Evolutionary conservation across 805 yeast genomes (phyloP).

Genomic region (Starmerella etchellsii): DNA sequence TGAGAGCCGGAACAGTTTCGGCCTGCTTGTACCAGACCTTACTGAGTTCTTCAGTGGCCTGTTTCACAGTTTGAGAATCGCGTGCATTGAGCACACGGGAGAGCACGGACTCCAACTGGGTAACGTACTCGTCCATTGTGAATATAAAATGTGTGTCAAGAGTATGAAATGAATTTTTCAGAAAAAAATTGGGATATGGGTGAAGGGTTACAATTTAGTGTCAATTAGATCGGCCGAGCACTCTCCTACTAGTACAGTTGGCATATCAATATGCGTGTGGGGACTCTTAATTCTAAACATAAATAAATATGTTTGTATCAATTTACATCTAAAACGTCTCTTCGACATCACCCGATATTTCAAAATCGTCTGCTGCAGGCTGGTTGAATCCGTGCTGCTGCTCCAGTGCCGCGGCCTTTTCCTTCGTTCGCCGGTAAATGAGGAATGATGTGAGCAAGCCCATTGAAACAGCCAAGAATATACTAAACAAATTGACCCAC

Average conservation of each 20-base stretch:
- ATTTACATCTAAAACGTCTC: too few relatives aligned
- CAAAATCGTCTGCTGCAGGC: constrained; percentile 24
- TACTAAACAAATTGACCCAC: constrained; percentile 50
- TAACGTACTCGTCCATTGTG: constrained; percentile 27
- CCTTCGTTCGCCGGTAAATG: constrained; percentile 42
- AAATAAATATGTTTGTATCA: too few relatives aligned
- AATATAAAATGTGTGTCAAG: too few relatives aligned
- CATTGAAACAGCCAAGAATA: constrained; percentile 42
- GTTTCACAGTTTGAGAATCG: constrained; percentile 56
- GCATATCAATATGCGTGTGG: too few relatives aligned
- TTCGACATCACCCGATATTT: too few relatives aligned
- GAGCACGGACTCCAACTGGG: constrained; percentile 66
- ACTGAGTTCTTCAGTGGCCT: constrained; percentile 63
- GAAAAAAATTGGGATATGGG: too few relatives aligned
- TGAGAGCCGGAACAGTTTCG: constrained; percentile 63
- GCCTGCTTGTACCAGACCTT: constrained; percentile 62
- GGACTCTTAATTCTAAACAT: too few relatives aligned
- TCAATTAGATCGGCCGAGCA: too few relatives aligned
- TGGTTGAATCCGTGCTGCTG: constrained; percentile 5
- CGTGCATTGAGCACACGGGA: constrained; percentile 71
- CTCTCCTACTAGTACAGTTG: too few relatives aligned
- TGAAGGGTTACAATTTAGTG: too few relatives aligned
- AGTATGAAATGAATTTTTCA: not conserved
- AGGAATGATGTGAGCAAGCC: constrained; percentile 51
- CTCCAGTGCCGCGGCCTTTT: constrained; percentile 19